Percentiles rank a stretch among this genome's conserved stretches.
Conservation (phyloP, 2,329 filamentous ascomycete species). For the Amauroascus verrucosus region DNA sequence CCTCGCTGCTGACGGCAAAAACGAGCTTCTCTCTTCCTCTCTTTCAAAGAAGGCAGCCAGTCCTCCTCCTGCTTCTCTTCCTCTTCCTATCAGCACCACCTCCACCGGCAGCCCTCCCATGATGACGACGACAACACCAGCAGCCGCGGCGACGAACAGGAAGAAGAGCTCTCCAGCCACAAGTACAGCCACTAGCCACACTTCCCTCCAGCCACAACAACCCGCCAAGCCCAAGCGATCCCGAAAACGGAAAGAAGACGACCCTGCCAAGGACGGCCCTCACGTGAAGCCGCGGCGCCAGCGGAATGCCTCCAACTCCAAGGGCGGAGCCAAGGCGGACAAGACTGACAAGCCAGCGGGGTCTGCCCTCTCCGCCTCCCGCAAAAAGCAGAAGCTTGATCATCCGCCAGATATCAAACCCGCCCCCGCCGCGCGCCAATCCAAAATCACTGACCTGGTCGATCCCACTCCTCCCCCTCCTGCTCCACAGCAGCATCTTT, state of each 20-base stretch:
- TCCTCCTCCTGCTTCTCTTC: background rate
- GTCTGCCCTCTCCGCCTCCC: slow-evolving; percentile 32
- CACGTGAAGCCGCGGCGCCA: slow-evolving; percentile 10
- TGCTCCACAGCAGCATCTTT: slow-evolving; percentile 11
- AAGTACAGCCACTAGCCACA: slow-evolving; percentile 12
- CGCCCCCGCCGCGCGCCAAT: slow-evolving; percentile 26
- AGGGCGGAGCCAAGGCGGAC: slow-evolving; percentile 15
- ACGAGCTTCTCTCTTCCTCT: background rate
- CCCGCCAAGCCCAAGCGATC: slow-evolving; percentile 20
- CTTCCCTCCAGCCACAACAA: slow-evolving; percentile 15
- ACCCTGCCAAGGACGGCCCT: slow-evolving; percentile 16
- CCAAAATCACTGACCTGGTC: slow-evolving; percentile 35
- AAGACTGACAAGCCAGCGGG: slow-evolving; percentile 24
- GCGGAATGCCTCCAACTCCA: slow-evolving; percentile 16
- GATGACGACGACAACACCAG: slow-evolving; percentile 11
- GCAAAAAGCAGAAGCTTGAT: slow-evolving; percentile 39
- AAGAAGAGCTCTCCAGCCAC: slow-evolving; percentile 13
- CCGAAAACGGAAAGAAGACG: slow-evolving; percentile 36
- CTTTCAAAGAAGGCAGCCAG: background rate
- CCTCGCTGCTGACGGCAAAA: background rate
- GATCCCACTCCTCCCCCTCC: slow-evolving; percentile 13
- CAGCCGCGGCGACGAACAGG: slow-evolving; percentile 4
- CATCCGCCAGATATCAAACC: slow-evolving; percentile 19
- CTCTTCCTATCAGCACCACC: background rate
- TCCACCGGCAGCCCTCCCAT: background rate